Base-by-base conservation (phyloP, 306 rosid species). In the Medicago lupulina region DNA sequence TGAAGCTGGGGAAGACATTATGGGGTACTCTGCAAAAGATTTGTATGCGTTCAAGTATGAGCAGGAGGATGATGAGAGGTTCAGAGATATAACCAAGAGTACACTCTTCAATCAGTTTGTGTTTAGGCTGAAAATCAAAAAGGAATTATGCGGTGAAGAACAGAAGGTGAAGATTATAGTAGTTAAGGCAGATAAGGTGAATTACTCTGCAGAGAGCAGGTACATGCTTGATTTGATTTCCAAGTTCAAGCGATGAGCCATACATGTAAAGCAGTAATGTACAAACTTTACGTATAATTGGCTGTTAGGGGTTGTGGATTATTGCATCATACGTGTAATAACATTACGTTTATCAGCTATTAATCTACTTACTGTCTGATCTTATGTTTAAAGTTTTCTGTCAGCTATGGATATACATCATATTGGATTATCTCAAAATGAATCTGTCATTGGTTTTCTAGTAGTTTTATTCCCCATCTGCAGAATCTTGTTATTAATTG, bases 1-100 rank as follows among this genome's bases (percentile, higher is more conserved):
- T 83, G 99, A 96, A 82, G 68, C 88, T 6, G 99, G 98, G 51
- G 97, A 89, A 84, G 99, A 96, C 82, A 92, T 96, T 68, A 73
- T 96, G 79, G 94, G 91, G 67, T 85, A 75, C 75, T 67, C 97
- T 3, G 98, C 99, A 6, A 90, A 87, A 81, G 97, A 92, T 61
- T 76, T 96, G 82, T 89, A 89, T 89, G 28, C 71, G 51, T 86
- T 92, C 87, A 96, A 89, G 86, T 71, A 89, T 81, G 92, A 90
- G 76, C 86, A 85, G 70, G 87, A 86, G 87, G 92, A 92, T 28
- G 96, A 85, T 49, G 84, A 74, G 25, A 84, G 25, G 78, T 96
- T 96, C 51, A 88, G 83, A 19, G 89, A 80, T 80, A 87, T 96
- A 72, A 71, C 92, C 79, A 83, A 88, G 61, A 83, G 86, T 70